Evolutionary conservation across 2,329 filamentous ascomycete genomes (phyloP).

Genomic region (Mycosphaerella arachidis): DNA sequence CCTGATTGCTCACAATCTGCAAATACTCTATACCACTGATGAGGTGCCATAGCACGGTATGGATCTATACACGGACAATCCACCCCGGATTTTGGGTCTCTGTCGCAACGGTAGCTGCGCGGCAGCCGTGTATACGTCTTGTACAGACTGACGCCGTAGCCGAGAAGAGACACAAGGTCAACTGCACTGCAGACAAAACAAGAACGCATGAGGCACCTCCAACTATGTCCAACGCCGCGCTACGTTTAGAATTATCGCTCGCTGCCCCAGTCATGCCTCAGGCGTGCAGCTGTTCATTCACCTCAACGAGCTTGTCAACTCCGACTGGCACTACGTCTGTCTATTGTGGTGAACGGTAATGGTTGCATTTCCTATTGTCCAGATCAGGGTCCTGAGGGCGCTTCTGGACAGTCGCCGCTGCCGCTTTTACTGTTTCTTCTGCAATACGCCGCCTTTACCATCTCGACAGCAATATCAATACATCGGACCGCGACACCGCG

Average conservation of each 20-base stretch:
- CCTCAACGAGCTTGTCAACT: background rate
- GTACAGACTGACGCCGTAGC: too few relatives aligned
- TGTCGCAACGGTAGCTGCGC: too few relatives aligned
- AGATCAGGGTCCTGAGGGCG: background rate
- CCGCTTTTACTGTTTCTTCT: background rate
- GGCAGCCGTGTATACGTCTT: too few relatives aligned
- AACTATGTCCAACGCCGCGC: background rate
- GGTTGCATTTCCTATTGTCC: too few relatives aligned
- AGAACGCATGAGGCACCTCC: background rate
- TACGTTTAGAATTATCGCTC: too few relatives aligned
- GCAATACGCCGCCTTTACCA: background rate
- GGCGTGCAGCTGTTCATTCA: too few relatives aligned
- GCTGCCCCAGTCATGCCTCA: too few relatives aligned
- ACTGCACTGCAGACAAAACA: background rate
- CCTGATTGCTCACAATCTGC: too few relatives aligned
- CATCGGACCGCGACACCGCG: too few relatives aligned
- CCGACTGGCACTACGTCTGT: background rate
- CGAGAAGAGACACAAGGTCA: background rate
- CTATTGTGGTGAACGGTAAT: too few relatives aligned
- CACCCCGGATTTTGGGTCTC: background rate
- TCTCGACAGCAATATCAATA: background rate
- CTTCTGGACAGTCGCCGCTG: background rate
- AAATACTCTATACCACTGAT: too few relatives aligned
- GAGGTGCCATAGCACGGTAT: too few relatives aligned
- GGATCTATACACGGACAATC: background rate